These are phyloP conservation scores for Colletotrichum endophyticum DNA, from an alignment of 2,329 filamentous ascomycete species.

Conservation along the genomic window DNA sequence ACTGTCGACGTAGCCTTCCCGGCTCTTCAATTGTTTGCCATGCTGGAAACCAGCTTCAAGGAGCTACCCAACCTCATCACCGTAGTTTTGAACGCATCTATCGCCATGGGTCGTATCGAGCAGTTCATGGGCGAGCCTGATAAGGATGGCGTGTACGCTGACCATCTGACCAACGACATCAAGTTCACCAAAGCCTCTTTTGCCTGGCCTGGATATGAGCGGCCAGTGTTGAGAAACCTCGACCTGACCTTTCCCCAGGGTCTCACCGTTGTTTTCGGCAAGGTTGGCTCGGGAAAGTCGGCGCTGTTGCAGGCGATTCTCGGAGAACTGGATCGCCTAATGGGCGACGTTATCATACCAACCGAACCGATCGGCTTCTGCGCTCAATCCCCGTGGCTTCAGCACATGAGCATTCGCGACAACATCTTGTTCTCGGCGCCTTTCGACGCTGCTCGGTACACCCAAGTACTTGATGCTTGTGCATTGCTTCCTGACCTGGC, in stretches of 20 bases:
- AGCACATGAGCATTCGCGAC: slow-evolving; percentile 68
- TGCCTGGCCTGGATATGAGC: slow-evolving; percentile 74
- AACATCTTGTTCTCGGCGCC: slow-evolving; percentile 68
- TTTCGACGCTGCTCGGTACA: slow-evolving; percentile 61
- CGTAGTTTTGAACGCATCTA: slow-evolving; percentile 78
- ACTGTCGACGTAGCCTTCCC: slow-evolving; percentile 87
- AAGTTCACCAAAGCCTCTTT: slow-evolving; percentile 72
- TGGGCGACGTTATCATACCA: slow-evolving; percentile 52
- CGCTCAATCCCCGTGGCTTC: slow-evolving; percentile 68
- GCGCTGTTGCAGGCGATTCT: slow-evolving; percentile 64
- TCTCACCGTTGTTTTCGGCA: slow-evolving; percentile 61
- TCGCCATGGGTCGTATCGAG: slow-evolving; percentile 82
- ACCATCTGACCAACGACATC: slow-evolving; percentile 45
- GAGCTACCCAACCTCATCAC: slow-evolving; percentile 80
- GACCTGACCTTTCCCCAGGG: slow-evolving; percentile 52
- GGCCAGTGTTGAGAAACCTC: slow-evolving; percentile 54
- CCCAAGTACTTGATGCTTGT: slow-evolving; percentile 65
- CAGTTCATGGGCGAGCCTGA: slow-evolving; percentile 87
- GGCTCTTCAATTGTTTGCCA: slow-evolving; percentile 78
- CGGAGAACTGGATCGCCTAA: slow-evolving; percentile 70
- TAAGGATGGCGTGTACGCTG: slow-evolving; percentile 58
- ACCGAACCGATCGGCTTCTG: slow-evolving; percentile 59
- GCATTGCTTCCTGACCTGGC: slow-evolving; percentile 61
- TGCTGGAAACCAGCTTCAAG: slow-evolving; percentile 75
- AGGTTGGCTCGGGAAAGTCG: slow-evolving; percentile 67